These are phyloP conservation scores for Pascua sp. DNA, from an alignment of 1,284 basidiomycete genomes.

Conservation along the genomic window DNA sequence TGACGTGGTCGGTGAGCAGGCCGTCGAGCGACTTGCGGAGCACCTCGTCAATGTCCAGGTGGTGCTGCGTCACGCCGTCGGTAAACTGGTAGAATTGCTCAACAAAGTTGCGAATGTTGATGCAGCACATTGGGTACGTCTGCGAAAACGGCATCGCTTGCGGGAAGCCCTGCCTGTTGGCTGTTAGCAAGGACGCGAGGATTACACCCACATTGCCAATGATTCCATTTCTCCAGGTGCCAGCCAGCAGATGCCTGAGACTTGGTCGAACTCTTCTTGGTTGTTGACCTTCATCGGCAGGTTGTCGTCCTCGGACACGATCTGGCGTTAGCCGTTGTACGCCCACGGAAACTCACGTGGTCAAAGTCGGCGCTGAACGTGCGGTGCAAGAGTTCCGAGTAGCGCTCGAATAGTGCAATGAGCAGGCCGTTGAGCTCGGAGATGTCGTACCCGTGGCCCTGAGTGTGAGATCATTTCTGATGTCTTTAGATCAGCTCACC, in stretches of 20 bases:
- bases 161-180: constrained; percentile 64
- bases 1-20: constrained; percentile 76
- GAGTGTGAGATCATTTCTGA: constrained; percentile 7
- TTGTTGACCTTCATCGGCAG: constrained; percentile 83
- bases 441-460: constrained; percentile 85
- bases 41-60: constrained; percentile 87
- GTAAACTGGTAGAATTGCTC: constrained; percentile 96
- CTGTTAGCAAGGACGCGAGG: constrained; percentile 2
- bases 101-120: constrained; percentile 90
- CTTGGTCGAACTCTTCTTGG: constrained; percentile 66
- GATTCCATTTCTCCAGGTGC: constrained; percentile 63
- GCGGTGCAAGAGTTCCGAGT: constrained; percentile 74
- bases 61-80: constrained; percentile 87
- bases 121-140: constrained; percentile 90
- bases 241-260: constrained; percentile 83
- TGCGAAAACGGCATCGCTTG: constrained; percentile 88
- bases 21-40: constrained; percentile 88
- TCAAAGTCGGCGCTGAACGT: constrained; percentile 82
- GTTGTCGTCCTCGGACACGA: constrained; percentile 84
- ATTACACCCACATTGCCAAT: constrained; percentile 58
- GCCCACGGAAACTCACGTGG: constrained; percentile 54
- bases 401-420: constrained; percentile 83
- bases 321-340: constrained; percentile 52
- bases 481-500: constrained; percentile 53
- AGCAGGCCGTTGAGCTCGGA: constrained; percentile 78